phyloP scores from a whole-genome alignment of 179 eudicot genomes.

The Beta corolliflora region DNA sequence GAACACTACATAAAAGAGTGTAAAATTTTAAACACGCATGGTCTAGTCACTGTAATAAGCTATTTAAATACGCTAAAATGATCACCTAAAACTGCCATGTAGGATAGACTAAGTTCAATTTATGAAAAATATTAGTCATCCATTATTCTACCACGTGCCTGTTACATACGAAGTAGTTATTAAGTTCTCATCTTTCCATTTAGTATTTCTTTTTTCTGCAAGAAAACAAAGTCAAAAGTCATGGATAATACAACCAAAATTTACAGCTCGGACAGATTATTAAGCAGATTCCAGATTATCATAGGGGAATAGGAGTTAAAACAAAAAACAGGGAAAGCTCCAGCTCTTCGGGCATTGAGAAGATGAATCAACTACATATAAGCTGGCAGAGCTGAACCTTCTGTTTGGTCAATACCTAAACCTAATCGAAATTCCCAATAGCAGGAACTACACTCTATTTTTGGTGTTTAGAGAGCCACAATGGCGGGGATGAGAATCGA shows the following conservation, averaged over 20 bases:
- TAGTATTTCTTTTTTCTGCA: neutral
- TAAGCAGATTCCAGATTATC: neutral
- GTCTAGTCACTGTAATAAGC: neutral
- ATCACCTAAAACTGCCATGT: neutral
- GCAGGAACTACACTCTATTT: too few relatives aligned
- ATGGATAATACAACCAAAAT: neutral
- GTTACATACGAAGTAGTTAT: too few relatives aligned
- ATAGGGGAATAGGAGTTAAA: neutral
- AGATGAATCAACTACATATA: neutral
- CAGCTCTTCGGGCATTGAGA: neutral
- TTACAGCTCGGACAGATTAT: neutral
- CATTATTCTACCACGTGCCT: neutral
- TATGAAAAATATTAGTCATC: neutral
- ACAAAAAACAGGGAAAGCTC: neutral
- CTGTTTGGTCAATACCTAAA: neutral
- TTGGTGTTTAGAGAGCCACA: too few relatives aligned
- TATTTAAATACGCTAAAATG: neutral
- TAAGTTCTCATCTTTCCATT: neutral
- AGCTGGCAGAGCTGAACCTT: neutral
- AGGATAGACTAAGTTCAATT: neutral
- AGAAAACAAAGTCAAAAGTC: neutral
- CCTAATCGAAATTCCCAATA: neutral
- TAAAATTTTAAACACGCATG: neutral
- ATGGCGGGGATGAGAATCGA: too few relatives aligned
- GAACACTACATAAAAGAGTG: neutral